Conservation (phyloP, 2,329 filamentous ascomycete species). For the Diplodia sapinea region DNA sequence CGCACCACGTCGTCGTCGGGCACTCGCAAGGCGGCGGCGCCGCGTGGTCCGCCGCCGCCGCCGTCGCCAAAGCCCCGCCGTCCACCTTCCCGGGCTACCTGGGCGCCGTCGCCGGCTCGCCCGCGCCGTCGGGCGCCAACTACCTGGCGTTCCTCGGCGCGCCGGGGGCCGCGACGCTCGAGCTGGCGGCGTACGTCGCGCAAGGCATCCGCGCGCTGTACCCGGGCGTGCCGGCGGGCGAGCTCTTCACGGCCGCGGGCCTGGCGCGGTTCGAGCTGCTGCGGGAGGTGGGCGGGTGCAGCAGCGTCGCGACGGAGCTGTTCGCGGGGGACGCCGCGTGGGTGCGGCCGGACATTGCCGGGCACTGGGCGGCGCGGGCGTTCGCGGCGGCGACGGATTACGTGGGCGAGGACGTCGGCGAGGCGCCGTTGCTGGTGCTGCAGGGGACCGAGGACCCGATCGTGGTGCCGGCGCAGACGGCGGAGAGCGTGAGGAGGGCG, state of each 20-base stretch:
- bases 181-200: not conserved
- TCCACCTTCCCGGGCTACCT: not conserved
- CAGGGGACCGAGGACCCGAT: not conserved
- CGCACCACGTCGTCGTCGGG: conserved; percentile 54
- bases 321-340: not conserved
- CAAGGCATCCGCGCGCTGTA: not conserved
- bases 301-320: conserved; percentile 8
- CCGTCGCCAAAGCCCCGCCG: too few species aligned
- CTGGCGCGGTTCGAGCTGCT: not conserved
- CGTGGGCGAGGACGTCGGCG: not conserved
- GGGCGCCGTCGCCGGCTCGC: conserved; percentile 7
- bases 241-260: not conserved
- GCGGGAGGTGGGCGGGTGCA: not conserved
- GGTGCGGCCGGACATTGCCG: not conserved
- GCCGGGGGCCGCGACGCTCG: not conserved
- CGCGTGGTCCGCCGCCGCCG: conserved; percentile 47
- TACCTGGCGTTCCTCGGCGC: not conserved
- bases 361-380: not conserved
- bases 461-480: not conserved
- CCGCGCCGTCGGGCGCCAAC: not conserved
- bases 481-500: not conserved
- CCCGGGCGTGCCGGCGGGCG: not conserved
- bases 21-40: conserved; percentile 56
- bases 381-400: not conserved
- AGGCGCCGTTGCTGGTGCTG: conserved; percentile 13